Conservation (phyloP, 179 eudicot species). For the Gypsophila paniculata region DNA sequence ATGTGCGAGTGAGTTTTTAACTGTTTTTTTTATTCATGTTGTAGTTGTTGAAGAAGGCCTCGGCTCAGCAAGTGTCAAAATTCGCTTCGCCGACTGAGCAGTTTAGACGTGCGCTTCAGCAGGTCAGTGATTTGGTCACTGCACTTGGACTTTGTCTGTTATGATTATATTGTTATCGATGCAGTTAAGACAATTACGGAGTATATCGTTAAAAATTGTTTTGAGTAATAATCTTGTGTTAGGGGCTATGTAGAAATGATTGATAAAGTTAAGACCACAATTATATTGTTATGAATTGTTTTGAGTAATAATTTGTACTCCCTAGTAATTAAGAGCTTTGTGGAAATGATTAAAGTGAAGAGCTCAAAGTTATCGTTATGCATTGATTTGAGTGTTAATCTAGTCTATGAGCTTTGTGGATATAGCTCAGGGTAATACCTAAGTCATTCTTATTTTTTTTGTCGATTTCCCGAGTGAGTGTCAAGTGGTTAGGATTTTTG, state of each 20-base stretch:
- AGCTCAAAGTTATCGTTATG: no score
- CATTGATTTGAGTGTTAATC: neutral
- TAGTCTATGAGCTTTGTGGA: neutral
- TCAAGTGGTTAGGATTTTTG: neutral
- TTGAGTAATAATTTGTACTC: neutral
- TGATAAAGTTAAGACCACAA: neutral
- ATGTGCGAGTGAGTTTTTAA: neutral
- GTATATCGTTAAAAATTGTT: neutral
- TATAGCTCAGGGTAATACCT: neutral
- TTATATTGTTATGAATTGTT: neutral
- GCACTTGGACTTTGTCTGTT: neutral
- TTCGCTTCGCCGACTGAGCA: constrained; percentile 75
- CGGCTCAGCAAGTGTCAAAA: constrained; percentile 56
- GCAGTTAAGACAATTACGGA: neutral
- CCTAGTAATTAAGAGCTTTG: neutral
- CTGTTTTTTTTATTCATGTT: constrained; percentile 35
- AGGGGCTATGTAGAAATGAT: no score
- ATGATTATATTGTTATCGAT: neutral
- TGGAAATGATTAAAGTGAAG: neutral
- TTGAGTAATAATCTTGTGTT: no score
- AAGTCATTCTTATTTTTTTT: no score
- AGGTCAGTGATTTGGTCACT: constrained; percentile 49
- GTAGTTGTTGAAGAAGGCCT: constrained; percentile 85
- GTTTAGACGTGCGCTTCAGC: constrained; percentile 64
- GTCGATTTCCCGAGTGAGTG: neutral